These are phyloP conservation scores for Metschnikowia lochheadii DNA, from an alignment of 805 yeast genomes.

Conservation along the genomic window DNA sequence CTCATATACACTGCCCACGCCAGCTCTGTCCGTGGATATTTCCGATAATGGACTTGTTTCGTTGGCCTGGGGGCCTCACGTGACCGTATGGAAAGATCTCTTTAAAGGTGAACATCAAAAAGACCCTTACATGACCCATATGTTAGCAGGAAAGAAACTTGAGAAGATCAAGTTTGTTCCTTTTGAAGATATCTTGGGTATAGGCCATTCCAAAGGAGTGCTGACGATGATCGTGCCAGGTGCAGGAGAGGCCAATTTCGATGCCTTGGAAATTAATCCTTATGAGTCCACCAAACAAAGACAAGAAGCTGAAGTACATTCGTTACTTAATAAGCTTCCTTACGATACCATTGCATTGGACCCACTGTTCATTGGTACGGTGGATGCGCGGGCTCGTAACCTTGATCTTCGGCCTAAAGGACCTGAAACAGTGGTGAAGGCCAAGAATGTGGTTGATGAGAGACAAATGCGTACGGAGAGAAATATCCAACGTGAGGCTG, in stretches of 20 bases:
- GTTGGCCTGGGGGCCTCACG: slow-evolving; percentile 95
- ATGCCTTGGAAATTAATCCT: slow-evolving; percentile 90
- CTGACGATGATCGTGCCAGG: slow-evolving; percentile 92
- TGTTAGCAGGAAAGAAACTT: slow-evolving; percentile 72
- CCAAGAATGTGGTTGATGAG: slow-evolving; percentile 71
- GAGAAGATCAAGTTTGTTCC: slow-evolving; percentile 77
- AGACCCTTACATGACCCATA: slow-evolving; percentile 89
- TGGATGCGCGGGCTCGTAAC: slow-evolving; percentile 63
- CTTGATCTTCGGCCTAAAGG: slow-evolving; percentile 39
- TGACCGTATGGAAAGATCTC: slow-evolving; percentile 89
- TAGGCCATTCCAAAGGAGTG: slow-evolving; percentile 71
- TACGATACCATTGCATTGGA: slow-evolving; percentile 92
- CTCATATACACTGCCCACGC: slow-evolving; percentile 72
- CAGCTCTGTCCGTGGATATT: slow-evolving; percentile 72
- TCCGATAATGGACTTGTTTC: slow-evolving; percentile 86
- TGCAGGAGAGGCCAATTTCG: slow-evolving; percentile 96
- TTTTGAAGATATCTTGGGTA: slow-evolving; percentile 91
- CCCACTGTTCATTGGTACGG: slow-evolving; percentile 81
- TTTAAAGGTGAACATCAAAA: slow-evolving; percentile 59
- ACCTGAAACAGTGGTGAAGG: neutral
- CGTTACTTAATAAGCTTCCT: slow-evolving; percentile 78
- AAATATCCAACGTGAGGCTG: slow-evolving; percentile 71
- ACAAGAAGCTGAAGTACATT: slow-evolving; percentile 86
- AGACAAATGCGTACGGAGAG: slow-evolving; percentile 73
- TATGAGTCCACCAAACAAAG: slow-evolving; percentile 88